phyloP scores from a whole-genome alignment of 805 yeast genomes.

The Spathaspora sp. region DNA sequence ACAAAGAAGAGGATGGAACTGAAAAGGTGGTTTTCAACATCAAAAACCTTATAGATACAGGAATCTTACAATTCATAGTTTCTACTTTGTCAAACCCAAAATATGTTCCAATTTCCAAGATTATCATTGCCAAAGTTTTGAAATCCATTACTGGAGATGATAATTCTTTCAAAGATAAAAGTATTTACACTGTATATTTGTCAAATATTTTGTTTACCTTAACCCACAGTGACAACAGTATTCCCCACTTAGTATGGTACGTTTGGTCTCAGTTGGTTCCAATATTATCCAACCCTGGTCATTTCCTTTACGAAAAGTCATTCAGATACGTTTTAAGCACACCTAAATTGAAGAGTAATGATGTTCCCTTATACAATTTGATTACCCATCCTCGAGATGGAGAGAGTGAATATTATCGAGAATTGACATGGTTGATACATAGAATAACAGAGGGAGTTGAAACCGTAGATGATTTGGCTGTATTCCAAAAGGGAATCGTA shows the following conservation, averaged over 20 bases:
- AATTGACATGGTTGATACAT: slow-evolving; percentile 64
- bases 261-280: slow-evolving; percentile 54
- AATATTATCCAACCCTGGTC: slow-evolving; percentile 65
- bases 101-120: slow-evolving; percentile 33
- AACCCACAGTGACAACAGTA: slow-evolving; percentile 5
- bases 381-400: slow-evolving; percentile 25
- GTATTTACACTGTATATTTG: slow-evolving; percentile 51
- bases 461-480: slow-evolving; percentile 46
- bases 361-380: slow-evolving; percentile 43
- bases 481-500: slow-evolving; percentile 53
- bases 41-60: slow-evolving; percentile 53
- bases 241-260: slow-evolving; percentile 51
- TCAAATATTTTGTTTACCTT: slow-evolving; percentile 43
- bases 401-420: slow-evolving; percentile 49
- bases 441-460: slow-evolving; percentile 46
- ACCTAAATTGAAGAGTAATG: slow-evolving; percentile 40
- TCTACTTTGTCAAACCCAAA: slow-evolving; percentile 40
- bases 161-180: slow-evolving; percentile 49
- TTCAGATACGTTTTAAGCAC: slow-evolving; percentile 61
- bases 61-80: slow-evolving; percentile 49
- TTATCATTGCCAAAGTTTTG: slow-evolving; percentile 44
- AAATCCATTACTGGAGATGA: slow-evolving; percentile 31
- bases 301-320: slow-evolving; percentile 67
- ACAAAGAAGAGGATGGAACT: slow-evolving; percentile 16
- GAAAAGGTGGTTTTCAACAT: slow-evolving; percentile 42